Conservation (phyloP, 352 stramenopile genomes). For the Pythium brachiatum region DNA sequence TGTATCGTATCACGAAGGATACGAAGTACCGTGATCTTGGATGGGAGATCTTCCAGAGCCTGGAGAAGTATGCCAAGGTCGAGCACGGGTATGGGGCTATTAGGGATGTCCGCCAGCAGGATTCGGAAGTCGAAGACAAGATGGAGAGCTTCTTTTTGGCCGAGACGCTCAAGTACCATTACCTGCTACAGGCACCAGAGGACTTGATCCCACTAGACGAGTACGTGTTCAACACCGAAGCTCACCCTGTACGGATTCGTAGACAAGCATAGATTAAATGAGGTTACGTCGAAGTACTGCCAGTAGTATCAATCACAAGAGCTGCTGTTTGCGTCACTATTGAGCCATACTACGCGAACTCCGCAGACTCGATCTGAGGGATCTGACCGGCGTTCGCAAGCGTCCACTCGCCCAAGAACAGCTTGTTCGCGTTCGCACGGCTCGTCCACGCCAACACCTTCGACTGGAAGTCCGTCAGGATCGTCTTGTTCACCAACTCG, state of each 20-base stretch:
- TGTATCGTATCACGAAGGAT: constrained; percentile 95
- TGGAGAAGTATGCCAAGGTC: constrained; percentile 92
- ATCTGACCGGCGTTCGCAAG: constrained; percentile 13
- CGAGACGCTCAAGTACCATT: constrained; percentile 99
- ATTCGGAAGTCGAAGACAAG: constrained; percentile 83
- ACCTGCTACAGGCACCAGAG: constrained; percentile 89
- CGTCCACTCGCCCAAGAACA: constrained; percentile 29
- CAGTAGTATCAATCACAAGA: neutral
- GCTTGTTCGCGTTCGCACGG: constrained; percentile 15
- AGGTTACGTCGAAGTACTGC: no score
- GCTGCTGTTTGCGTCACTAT: neutral
- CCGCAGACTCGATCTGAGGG: neutral
- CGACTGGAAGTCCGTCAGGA: constrained; percentile 7
- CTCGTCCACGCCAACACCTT: constrained; percentile 17
- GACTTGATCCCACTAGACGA: constrained; percentile 89
- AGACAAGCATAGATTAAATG: constrained; percentile 11
- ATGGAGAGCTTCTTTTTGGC: constrained; percentile 99
- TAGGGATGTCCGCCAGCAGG: constrained; percentile 45
- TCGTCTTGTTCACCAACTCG: constrained; percentile 12
- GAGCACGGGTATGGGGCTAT: constrained; percentile 86
- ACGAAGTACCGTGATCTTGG: constrained; percentile 93
- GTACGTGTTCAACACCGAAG: constrained; percentile 97
- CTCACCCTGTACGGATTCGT: constrained; percentile 86
- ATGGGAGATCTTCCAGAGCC: constrained; percentile 93
- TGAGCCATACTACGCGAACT: constrained; percentile 20